phyloP scores from a whole-genome alignment of 768 basidiomycete species.

The Tephrocybe sp. region DNA sequence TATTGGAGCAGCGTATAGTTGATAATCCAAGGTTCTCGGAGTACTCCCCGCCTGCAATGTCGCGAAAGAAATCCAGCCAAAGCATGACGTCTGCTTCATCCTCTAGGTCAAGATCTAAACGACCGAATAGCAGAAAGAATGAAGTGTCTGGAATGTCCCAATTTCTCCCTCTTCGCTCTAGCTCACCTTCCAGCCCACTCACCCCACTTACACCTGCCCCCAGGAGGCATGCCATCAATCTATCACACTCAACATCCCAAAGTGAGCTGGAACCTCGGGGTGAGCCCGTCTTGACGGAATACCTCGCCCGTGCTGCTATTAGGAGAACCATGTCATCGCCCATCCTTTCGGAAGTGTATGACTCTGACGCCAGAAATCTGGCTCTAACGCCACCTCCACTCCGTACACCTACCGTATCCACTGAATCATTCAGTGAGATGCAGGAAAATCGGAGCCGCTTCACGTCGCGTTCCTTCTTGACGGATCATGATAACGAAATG shows the following conservation, averaged over 20 bases:
- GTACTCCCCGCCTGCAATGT: conserved; percentile 20
- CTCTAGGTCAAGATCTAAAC: conserved; percentile 24
- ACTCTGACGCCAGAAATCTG: conserved; percentile 26
- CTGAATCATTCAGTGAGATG: conserved; percentile 28
- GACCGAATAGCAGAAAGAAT: conserved; percentile 25
- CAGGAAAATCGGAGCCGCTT: conserved; percentile 18
- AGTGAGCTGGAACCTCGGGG: conserved; percentile 37
- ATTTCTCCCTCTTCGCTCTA: conserved; percentile 55
- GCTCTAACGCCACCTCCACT: conserved; percentile 49
- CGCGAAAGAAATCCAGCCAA: conserved; percentile 27
- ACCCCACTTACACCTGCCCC: conserved; percentile 71
- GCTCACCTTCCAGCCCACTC: conserved; percentile 61
- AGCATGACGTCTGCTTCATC: conserved; percentile 25
- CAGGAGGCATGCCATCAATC: conserved; percentile 46
- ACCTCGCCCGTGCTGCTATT: conserved; percentile 22
- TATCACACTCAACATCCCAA: conserved; percentile 58
- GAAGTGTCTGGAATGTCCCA: conserved; percentile 36
- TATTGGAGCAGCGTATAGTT: conserved; percentile 46
- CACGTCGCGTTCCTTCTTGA: conserved; percentile 32
- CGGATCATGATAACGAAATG: conserved; percentile 42
- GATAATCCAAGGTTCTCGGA: conserved; percentile 30
- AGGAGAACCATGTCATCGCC: conserved; percentile 58
- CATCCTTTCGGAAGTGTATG: conserved; percentile 45
- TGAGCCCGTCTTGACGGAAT: conserved; percentile 9
- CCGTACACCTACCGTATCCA: conserved; percentile 18